A percentile compares a stretch with the other conserved stretches of the same genome.
Conservation (phyloP, 2,329 filamentous ascomycete genomes). For the Alternaria viburni region DNA sequence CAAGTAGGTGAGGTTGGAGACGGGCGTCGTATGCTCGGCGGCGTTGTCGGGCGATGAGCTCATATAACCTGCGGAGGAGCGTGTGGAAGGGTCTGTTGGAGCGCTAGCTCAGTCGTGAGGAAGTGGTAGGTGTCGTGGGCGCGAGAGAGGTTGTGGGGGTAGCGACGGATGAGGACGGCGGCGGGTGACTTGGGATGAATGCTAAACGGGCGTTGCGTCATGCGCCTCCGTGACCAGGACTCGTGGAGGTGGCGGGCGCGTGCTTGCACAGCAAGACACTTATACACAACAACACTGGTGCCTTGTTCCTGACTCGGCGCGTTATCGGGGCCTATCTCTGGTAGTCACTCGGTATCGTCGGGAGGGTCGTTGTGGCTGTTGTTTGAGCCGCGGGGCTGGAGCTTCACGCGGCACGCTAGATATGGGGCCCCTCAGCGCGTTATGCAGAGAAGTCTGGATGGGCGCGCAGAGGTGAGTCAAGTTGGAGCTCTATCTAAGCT, state of each 20-base stretch:
- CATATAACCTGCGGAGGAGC: constrained; percentile 43
- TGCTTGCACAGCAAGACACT: constrained; percentile 20
- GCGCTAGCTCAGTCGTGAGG: constrained; percentile 12
- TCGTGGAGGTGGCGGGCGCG: constrained; percentile 25
- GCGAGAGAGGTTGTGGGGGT: constrained; percentile 4
- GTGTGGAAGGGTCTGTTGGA: constrained; percentile 11
- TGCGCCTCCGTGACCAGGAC: constrained; percentile 26
- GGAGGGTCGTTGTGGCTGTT: constrained; percentile 11
- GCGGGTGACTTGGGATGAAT: constrained; percentile 23
- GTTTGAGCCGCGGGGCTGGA: constrained; percentile 10
- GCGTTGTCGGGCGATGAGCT: constrained; percentile 46
- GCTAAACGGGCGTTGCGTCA: constrained; percentile 36
- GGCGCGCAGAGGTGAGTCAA: background rate
- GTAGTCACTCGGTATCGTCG: constrained; percentile 13
- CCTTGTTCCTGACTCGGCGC: constrained; percentile 20
- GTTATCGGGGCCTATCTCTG: constrained; percentile 14
- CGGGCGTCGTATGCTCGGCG: constrained; percentile 38
- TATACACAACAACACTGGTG: constrained; percentile 10
- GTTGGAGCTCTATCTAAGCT: constrained; percentile 6
- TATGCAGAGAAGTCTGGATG: constrained; percentile 13
- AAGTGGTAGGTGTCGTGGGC: constrained; percentile 2
- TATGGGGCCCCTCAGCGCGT: constrained; percentile 24
- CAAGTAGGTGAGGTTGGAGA: constrained; percentile 44
- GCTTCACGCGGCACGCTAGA: constrained; percentile 15
- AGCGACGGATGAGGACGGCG: constrained; percentile 22